These are phyloP conservation scores for Aureobasidium sp. DNA, from an alignment of 2,329 filamentous ascomycete species.

Conservation along the genomic window DNA sequence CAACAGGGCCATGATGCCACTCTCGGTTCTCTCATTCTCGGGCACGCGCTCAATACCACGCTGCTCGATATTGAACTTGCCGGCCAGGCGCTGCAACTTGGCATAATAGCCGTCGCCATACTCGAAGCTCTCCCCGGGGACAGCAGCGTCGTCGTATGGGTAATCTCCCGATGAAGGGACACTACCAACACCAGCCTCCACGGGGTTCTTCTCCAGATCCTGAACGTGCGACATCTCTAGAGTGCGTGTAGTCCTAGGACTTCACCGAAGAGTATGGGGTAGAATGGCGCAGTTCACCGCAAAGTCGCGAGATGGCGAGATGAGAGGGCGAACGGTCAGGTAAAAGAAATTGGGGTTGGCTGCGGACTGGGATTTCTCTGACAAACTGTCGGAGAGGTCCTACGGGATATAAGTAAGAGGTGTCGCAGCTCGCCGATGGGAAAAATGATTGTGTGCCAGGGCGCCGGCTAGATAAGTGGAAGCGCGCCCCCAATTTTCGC, in stretches of 20 bases:
- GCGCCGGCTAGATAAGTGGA: slow-evolving; percentile 12
- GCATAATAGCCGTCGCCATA: slow-evolving; percentile 51
- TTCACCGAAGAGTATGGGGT: slow-evolving; percentile 8
- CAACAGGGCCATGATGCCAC: slow-evolving; percentile 44
- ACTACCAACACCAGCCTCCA: slow-evolving; percentile 26
- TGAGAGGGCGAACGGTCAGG: slow-evolving; percentile 5
- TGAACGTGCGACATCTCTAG: slow-evolving; percentile 12
- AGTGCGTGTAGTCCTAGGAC: not conserved
- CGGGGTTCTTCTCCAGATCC: slow-evolving; percentile 24
- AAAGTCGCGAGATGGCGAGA: slow-evolving; percentile 1
- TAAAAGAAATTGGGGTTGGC: slow-evolving; percentile 4
- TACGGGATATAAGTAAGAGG: slow-evolving; percentile 7
- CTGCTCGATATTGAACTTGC: slow-evolving; percentile 62
- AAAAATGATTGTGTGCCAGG: slow-evolving; percentile 10
- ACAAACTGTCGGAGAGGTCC: slow-evolving; percentile 14
- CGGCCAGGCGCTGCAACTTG: slow-evolving; percentile 56
- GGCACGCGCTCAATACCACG: slow-evolving; percentile 70
- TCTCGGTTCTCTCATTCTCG: slow-evolving; percentile 60
- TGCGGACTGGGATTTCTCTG: slow-evolving; percentile 6
- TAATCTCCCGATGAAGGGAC: slow-evolving; percentile 20
- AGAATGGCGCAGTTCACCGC: slow-evolving; percentile 4
- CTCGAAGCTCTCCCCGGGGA: slow-evolving; percentile 53
- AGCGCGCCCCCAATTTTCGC: slow-evolving; percentile 7
- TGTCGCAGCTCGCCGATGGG: slow-evolving; percentile 13
- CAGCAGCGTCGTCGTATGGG: slow-evolving; percentile 38